Evolutionary conservation across 129 eudicot species (phyloP), one percentile per base, ranked within the genome.

Genomic region (Chrysanthemum seticuspe): DNA sequence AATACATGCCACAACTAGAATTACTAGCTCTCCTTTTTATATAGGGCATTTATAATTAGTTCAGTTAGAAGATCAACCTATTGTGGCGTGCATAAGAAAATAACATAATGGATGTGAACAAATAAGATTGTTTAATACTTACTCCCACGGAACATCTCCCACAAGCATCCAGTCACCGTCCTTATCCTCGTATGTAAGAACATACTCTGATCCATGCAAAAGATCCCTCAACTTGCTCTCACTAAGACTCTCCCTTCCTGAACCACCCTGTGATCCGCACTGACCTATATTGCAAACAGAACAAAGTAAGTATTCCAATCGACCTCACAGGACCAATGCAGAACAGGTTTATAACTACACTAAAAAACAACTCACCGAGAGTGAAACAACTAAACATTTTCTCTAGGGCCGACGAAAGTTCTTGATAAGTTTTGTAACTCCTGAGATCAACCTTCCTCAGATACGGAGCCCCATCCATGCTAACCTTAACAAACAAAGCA

Each of bases 81-180:
- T 40, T 40, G 47, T 2, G 10, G 44, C 44, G 8, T 36, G 44
- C 6, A 36, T 6, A 36, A 36, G 44, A 8, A 55, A 34, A 2
- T 11, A 47, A 74, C 34, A 53, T 9, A 67, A 58, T 0, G 14
- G 13, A 16, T 53, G 61, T 19, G 50, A 61, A 69, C 12, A 62
- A 73, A 51, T 16, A 57, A 44, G 47, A 8, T 53, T 64, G 71
- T 65, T 59, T 13, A 21, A 52, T 19, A 63, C 97, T 88, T 85
- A 92, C 96, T 92, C 96, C 98, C 96, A 92, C 3, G 98, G 98
- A 45, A 92, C 98, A 85, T 92, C 98, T 58, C 98, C 98, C 10
- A 92, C 98, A 71, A 92, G 98, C 98, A 92, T 92, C 98, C 98
- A 92, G 68, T 92, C 98, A 67, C 95, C 98, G 83, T 92, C 98